Base-by-base conservation (phyloP, 75 land plant genomes). In the Azolla pinnata region DNA sequence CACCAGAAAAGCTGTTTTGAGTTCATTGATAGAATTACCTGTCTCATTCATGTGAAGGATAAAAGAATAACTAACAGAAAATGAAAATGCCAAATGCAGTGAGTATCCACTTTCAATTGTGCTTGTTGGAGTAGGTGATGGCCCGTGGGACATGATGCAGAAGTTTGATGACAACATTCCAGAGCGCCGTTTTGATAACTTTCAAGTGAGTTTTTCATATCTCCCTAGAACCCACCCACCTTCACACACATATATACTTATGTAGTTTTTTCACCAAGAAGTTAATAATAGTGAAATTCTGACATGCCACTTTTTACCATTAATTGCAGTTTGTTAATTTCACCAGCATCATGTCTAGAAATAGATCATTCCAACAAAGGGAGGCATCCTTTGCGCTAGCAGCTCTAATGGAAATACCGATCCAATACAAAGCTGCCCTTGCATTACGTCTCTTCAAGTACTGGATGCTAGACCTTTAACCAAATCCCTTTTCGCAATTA, bases 241-340 rank as follows among this genome's bases (percentile, higher is more conserved):
- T n/a, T n/a, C n/a, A n/a, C n/a, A n/a, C n/a, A n/a, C n/a, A n/a
- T n/a, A n/a, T n/a, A n/a, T n/a, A n/a, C n/a, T n/a, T n/a, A n/a
- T n/a, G n/a, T n/a, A n/a, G n/a, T n/a, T n/a, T n/a, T n/a, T n/a
- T n/a, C n/a, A n/a, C n/a, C n/a, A n/a, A n/a, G n/a, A n/a, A n/a
- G n/a, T n/a, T n/a, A n/a, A n/a, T n/a, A n/a, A n/a, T n/a, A n/a
- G n/a, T n/a, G n/a, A n/a, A n/a, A n/a, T n/a, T n/a, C n/a, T n/a
- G n/a, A n/a, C n/a, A n/a, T n/a, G n/a, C n/a, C n/a, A n/a, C n/a
- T n/a, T n/a, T n/a, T n/a, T n/a, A n/a, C n/a, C n/a, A n/a, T n/a
- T n/a, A n/a, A n/a, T n/a, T 46, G 49, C 64, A 81, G 83, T 81
- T 81, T 64, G 77, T 81, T 21, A 81, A 81, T 62, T 81, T 81